Base-by-base conservation (phyloP, 2,329 filamentous ascomycete genomes). In the Bipolaris cookei region DNA sequence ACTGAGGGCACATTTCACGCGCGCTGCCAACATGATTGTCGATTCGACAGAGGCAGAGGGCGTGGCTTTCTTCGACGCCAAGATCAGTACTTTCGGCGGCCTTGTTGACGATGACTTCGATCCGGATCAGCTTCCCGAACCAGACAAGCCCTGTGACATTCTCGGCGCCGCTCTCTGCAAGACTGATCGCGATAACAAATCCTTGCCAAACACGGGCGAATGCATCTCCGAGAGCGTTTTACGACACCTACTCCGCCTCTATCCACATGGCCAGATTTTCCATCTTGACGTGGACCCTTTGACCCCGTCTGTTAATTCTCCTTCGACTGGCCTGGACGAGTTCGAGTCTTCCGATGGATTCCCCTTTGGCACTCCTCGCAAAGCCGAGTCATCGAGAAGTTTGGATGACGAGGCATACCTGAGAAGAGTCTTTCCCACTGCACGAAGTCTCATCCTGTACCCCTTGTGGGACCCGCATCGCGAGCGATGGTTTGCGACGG, bases 401-500 rank as follows among this genome's bases (percentile, higher is more conserved):
- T 54, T 67, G 42, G 74, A 76, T n/a, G 72, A 76, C 21, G 74
- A 75, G 44, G 67, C 63, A 44, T 65, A 71, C 16, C 61, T 76
- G 3, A 66, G 68, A 42, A 71, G 68, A 30, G 59, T 70, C 1
- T 76, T 76, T 38, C 76, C 76, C 0, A 68, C 65, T 32, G 77
- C 76, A 6, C 70, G 73, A 25, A 77, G 74, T 51, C 55, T 79
- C 2, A 68, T 77, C 0, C 59, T 78, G 10, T 76, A 77, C 55
- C 76, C 77, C 1, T 48, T 79, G 11, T 78, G 76, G 73, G 76
- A 79, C 50, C 67, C 70, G 2, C 74, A 75, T 44, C 70, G 73
- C 14, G 73, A 76, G 18, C 65, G 75, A 25, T 78, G 75, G 70
- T 77, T 71, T 58, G 73, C 75, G 4, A 75, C 72, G 30, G 68